These are phyloP conservation scores for Moesziomyces aphidis DNA, from an alignment of 1,284 basidiomycete species.

Conservation along the genomic window DNA sequence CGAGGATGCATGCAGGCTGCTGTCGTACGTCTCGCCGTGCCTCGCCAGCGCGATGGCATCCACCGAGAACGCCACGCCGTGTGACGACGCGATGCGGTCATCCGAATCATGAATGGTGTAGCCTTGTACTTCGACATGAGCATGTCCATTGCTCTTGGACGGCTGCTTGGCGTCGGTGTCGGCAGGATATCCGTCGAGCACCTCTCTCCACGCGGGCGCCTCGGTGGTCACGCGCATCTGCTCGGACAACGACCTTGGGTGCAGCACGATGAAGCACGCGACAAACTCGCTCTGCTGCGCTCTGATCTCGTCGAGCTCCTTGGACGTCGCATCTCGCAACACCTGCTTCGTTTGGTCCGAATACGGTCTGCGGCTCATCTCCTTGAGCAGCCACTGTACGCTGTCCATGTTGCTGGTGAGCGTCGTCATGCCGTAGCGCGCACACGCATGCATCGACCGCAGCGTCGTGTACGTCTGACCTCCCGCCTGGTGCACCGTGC, in stretches of 20 bases:
- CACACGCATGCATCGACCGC: conserved; percentile 28
- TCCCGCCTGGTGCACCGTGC: conserved; percentile 35
- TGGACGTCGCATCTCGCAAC: neutral
- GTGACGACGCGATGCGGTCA: conserved; percentile 13
- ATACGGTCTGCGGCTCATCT: conserved; percentile 34
- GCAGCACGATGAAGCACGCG: conserved; percentile 36
- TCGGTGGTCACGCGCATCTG: conserved; percentile 45
- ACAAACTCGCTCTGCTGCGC: conserved; percentile 6
- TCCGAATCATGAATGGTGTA: conserved; percentile 28
- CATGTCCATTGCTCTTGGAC: neutral
- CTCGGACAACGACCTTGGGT: conserved; percentile 54
- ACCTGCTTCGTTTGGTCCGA: conserved; percentile 13
- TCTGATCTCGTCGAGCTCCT: conserved; percentile 9
- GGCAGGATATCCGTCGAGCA: conserved; percentile 30
- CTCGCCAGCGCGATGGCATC: conserved; percentile 7
- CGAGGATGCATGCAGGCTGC: conserved; percentile 5
- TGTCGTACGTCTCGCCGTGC: conserved; percentile 9
- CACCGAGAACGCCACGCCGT: conserved; percentile 22
- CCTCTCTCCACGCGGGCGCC: conserved; percentile 34
- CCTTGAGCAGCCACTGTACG: conserved; percentile 53
- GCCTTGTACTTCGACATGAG: conserved; percentile 3
- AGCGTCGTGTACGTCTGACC: conserved; percentile 33
- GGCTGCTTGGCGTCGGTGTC: conserved; percentile 7
- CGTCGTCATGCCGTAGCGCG: conserved; percentile 45
- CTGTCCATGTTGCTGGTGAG: conserved; percentile 55